Conservation (phyloP, 208 protist species). For the Acanthamoeba royreba region DNA sequence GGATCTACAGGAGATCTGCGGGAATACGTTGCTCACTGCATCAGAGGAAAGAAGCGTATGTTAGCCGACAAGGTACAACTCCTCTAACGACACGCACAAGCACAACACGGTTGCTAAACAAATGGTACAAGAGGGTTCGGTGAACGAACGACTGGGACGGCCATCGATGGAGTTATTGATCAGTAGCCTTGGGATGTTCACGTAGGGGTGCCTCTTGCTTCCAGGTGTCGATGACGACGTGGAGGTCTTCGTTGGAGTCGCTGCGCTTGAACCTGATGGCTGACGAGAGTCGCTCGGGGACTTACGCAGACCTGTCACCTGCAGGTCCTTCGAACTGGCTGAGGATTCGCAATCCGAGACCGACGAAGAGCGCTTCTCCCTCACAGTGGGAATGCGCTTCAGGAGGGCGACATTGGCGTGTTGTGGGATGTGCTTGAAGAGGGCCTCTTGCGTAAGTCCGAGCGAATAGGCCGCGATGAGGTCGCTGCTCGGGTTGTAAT, state of each 20-base stretch:
- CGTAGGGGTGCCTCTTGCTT: too few species aligned
- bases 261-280: not conserved
- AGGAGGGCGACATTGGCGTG: not conserved
- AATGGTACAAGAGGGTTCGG: not conserved
- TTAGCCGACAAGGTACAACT: not conserved
- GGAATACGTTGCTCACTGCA: not conserved
- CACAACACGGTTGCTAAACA: not conserved
- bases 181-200: too few species aligned
- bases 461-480: not conserved
- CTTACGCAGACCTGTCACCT: not conserved
- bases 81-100: not conserved
- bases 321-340: not conserved
- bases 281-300: not conserved
- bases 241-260: not conserved
- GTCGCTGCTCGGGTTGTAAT: not conserved
- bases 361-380: not conserved
- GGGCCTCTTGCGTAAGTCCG: not conserved
- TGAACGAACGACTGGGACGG: not conserved
- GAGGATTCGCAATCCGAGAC: not conserved
- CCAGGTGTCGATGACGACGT: too few species aligned
- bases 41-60: too few species aligned
- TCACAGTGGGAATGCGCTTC: too few species aligned
- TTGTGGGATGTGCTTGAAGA: not conserved
- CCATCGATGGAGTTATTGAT: too few species aligned
- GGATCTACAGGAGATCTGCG: not conserved